Evolutionary conservation across 495 filamentous ascomycete species (phyloP), one percentile per base, ranked within the genome.

Genomic region (Podospora bellae-mahoneyi): DNA sequence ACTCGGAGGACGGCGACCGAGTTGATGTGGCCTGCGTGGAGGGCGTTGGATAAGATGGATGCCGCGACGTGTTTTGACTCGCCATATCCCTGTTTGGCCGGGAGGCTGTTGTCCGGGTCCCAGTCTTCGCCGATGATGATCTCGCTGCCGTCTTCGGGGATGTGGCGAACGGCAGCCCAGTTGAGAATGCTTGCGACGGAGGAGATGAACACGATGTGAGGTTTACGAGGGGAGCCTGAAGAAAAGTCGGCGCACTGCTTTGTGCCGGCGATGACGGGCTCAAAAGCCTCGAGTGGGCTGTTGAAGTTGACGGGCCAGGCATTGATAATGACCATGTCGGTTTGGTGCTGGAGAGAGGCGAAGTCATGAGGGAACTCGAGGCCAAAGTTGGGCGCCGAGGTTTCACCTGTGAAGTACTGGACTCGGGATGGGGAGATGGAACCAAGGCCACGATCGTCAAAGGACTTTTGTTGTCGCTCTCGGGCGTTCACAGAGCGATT

Each of bases 301-400:
- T 66, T 65, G 28, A 66, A 66, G 60, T 69, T 57, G 20, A 69
- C 59, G 1, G 64, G 68, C 68, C 68, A 69, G 27, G 57, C 68
- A 48, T 57, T 58, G 18, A 66, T 44, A 2, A 69, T 48, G 1
- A 69, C 27, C 4, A 39, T 54, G 30, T 66, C 58, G 16, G 60
- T 57, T 16, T 60, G 7, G 28, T 27, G 19, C 4, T 62, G 60
- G 60, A 62, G 60, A n/a, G 20, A 27, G 23, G 23, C 20, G 27
- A 30, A 62, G 4, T 27, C 27, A 18, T 18, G 18, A 16, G 60
- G 30, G 39, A 48, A 48, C 19, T 62, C 60, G 23, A 62, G 60
- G 20, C 60, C 27, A 26, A 62, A 62, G 60, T 62, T 28, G 26
- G 23, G 26, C 1, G 27, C 19, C 5, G 60, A 62, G 60, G 60